phyloP scores from a whole-genome alignment of 1,284 basidiomycete genomes.

The Naganishia albida region DNA sequence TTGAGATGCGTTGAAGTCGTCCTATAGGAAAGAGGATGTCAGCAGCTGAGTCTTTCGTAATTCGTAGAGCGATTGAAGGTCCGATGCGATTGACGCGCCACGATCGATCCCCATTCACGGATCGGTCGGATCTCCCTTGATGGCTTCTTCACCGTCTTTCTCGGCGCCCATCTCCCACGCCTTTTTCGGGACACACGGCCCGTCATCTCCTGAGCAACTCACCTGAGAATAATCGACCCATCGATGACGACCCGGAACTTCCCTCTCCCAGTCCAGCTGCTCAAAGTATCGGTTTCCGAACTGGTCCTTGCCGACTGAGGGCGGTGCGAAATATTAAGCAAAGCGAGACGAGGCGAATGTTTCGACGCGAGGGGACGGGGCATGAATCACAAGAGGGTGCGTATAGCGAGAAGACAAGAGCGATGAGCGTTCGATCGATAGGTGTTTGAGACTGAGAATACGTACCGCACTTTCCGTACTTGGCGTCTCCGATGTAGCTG shows the following conservation, averaged over 20 bases:
- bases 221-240: constrained; percentile 91
- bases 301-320: constrained; percentile 73
- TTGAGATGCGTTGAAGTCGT: constrained; percentile 84
- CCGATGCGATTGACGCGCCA: not conserved
- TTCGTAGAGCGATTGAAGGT: not conserved
- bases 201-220: constrained; percentile 34
- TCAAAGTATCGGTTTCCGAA: constrained; percentile 91
- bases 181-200: not conserved
- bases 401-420: constrained; percentile 2
- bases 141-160: not conserved
- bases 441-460: too few relatives aligned
- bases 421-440: too few relatives aligned
- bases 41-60: not conserved
- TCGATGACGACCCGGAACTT: constrained; percentile 84
- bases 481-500: constrained; percentile 88
- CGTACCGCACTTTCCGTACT: constrained; percentile 65
- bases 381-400: not conserved
- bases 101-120: not conserved
- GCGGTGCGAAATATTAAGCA: not conserved
- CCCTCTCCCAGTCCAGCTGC: constrained; percentile 79
- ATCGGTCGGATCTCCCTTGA: not conserved
- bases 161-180: not conserved
- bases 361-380: not conserved
- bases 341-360: not conserved
- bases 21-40: constrained; percentile 54